A percentile compares a stretch with the other conserved stretches of the same genome.
These are phyloP conservation scores for Triticum monococcum DNA, from an alignment of 176 grass and related monocot genomes.

Conservation along the genomic window DNA sequence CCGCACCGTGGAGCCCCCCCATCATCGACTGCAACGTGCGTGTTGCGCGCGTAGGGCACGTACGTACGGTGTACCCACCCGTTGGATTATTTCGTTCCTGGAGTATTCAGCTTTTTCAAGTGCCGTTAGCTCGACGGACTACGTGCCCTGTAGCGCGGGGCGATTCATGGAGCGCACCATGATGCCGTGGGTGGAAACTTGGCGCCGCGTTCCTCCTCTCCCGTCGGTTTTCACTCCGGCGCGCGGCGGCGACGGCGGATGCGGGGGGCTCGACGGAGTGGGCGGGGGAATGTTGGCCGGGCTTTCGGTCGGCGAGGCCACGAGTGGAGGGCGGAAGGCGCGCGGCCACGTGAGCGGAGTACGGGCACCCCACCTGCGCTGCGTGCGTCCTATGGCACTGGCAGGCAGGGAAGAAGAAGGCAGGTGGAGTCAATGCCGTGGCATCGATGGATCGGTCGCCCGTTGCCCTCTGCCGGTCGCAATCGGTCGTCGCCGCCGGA, in stretches of 20 bases:
- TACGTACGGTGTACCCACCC: too few species aligned
- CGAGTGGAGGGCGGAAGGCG: neutral
- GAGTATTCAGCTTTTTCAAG: too few species aligned
- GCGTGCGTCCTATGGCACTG: neutral
- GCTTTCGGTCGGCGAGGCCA: too few species aligned
- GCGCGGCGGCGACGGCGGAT: neutral
- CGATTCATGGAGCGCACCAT: conserved; percentile 29
- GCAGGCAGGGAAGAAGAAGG: neutral
- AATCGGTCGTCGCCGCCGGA: neutral
- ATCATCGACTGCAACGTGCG: neutral
- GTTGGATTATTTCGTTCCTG: too few species aligned
- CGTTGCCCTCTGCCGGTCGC: neutral
- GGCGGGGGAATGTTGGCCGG: too few species aligned
- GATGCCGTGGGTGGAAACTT: neutral
- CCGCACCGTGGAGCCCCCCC: neutral
- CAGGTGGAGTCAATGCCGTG: conserved; percentile 4
- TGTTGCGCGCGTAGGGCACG: too few species aligned
- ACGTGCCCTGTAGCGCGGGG: too few species aligned
- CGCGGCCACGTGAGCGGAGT: neutral
- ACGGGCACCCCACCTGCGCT: neutral
- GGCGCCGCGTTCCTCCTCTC: neutral
- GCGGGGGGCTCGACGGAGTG: neutral
- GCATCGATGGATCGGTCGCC: neutral
- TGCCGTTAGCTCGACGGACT: too few species aligned
- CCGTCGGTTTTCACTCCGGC: neutral